Evolutionary conservation across 495 filamentous ascomycete species (phyloP).

Genomic region (Pseudotulostoma volvatum): DNA sequence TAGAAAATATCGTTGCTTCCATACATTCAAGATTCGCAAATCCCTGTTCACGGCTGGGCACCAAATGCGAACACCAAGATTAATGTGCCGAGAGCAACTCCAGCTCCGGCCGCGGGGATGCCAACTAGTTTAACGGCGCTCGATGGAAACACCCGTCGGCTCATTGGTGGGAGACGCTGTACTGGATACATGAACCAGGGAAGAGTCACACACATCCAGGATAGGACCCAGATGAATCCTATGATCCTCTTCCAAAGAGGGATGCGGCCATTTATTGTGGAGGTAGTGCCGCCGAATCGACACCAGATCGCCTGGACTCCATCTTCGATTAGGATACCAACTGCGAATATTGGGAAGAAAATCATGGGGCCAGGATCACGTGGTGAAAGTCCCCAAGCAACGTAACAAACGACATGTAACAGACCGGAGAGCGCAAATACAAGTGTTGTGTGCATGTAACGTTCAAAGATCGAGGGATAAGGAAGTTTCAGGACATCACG

Average conservation of each 20-base stretch:
- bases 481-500: slow-evolving; percentile 14
- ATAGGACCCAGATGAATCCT: slow-evolving; percentile 8
- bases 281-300: not conserved
- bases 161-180: not conserved
- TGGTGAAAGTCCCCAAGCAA: slow-evolving; percentile 7
- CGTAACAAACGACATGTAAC: slow-evolving; percentile 13
- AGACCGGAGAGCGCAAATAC: slow-evolving; percentile 20
- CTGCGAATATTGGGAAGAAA: slow-evolving; percentile 18
- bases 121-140: not conserved
- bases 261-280: not conserved
- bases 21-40: too few species aligned
- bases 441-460: slow-evolving; percentile 18
- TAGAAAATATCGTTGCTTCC: too few species aligned
- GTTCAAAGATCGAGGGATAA: slow-evolving; percentile 12
- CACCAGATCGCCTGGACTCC: slow-evolving; percentile 10
- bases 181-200: not conserved
- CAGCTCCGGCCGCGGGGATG: not conserved
- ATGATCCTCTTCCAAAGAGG: slow-evolving; percentile 1
- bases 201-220: slow-evolving; percentile 1
- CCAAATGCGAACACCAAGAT: not conserved
- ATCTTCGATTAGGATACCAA: slow-evolving; percentile 21
- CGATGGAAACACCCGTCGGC: not conserved
- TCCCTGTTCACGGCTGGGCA: not conserved
- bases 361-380: slow-evolving; percentile 10
- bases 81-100: not conserved